phyloP scores from a whole-genome alignment of 2,329 filamentous ascomycete species.

The Talaromyces islandicus region DNA sequence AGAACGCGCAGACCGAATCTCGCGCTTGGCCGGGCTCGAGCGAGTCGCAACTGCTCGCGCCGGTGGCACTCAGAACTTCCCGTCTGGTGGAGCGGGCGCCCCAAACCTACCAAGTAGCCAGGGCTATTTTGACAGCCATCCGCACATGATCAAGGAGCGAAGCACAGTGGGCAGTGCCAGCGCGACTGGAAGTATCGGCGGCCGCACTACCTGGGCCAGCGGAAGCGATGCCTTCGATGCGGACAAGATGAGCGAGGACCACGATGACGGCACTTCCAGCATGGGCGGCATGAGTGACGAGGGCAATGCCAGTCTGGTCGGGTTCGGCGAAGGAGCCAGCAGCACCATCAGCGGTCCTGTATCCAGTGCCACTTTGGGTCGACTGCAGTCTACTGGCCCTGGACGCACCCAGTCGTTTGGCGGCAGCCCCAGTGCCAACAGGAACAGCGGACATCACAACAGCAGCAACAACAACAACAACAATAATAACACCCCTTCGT shows the following conservation, averaged over 20 bases:
- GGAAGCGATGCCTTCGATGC: constrained; percentile 52
- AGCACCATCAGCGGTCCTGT: constrained; percentile 76
- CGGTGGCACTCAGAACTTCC: constrained; percentile 24
- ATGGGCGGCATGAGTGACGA: constrained; percentile 82
- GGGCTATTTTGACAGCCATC: constrained; percentile 75
- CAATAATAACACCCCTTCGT: constrained; percentile 13
- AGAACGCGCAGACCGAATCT: constrained; percentile 91
- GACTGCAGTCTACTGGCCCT: constrained; percentile 15
- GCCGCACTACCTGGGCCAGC: constrained; percentile 62
- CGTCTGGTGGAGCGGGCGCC: constrained; percentile 15
- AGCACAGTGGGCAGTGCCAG: constrained; percentile 89
- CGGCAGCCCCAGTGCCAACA: constrained; percentile 24
- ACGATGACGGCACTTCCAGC: constrained; percentile 58
- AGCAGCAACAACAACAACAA: background rate
- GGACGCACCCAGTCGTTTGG: constrained; percentile 33
- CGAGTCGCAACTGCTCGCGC: constrained; percentile 72
- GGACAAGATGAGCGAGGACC: constrained; percentile 58
- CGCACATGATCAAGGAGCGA: constrained; percentile 63
- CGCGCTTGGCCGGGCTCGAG: constrained; percentile 85
- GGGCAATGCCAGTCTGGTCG: constrained; percentile 75
- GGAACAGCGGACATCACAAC: background rate
- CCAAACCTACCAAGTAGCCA: constrained; percentile 42
- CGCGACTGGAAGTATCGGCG: constrained; percentile 68
- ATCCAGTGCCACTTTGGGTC: constrained; percentile 50
- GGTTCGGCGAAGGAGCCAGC: constrained; percentile 86